Percentiles rank a stretch among this genome's conserved stretches.
These are phyloP conservation scores for Periglandula ipomoeae DNA, from an alignment of 2,329 filamentous ascomycete species.

Conservation along the genomic window DNA sequence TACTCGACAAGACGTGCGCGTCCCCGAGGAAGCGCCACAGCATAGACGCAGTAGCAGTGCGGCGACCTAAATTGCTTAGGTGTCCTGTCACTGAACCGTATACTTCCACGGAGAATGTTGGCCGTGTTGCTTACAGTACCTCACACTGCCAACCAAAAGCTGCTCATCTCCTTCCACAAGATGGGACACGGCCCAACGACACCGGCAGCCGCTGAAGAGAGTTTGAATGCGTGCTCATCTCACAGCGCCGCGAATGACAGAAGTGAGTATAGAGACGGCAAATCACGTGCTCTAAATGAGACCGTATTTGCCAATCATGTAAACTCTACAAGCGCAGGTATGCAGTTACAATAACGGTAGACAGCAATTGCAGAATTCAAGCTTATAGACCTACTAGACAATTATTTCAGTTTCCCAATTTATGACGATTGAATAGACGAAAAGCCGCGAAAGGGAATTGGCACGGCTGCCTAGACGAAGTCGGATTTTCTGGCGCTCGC, in stretches of 20 bases:
- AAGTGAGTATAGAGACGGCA: neutral
- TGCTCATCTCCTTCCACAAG: neutral
- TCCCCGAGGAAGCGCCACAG: neutral
- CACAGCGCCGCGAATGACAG: neutral
- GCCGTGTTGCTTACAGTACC: neutral
- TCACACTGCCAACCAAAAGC: neutral
- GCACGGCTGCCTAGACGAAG: too few relatives aligned
- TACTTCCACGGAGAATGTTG: neutral
- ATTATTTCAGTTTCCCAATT: constrained; percentile 64
- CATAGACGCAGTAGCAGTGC: neutral
- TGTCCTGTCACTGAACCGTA: neutral
- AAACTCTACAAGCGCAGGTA: neutral
- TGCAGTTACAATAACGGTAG: neutral
- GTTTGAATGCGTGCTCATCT: neutral
- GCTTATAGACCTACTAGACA: neutral
- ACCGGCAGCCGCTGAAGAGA: neutral
- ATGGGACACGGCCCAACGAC: neutral
- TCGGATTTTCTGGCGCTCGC: neutral
- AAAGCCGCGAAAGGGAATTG: too few relatives aligned
- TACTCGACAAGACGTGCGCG: neutral
- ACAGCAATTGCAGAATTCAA: too few relatives aligned
- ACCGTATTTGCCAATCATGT: neutral
- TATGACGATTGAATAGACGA: constrained; percentile 43
- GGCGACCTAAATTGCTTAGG: neutral
- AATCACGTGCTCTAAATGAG: neutral